phyloP scores from a whole-genome alignment of 768 basidiomycete species.

The Pleurotus citrinopileatus region DNA sequence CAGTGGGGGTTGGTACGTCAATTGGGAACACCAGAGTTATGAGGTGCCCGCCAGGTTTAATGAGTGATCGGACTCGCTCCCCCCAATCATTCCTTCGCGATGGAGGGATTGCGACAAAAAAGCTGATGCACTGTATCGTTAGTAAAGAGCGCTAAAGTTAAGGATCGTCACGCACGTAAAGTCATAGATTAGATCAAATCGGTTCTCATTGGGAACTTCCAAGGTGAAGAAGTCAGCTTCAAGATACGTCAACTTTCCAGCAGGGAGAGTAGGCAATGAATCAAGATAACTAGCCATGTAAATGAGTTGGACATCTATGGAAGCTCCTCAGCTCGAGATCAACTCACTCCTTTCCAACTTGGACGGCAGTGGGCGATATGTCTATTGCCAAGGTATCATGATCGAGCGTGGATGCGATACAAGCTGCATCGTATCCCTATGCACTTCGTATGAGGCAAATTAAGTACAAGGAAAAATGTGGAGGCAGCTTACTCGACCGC shows the following conservation, averaged over 20 bases:
- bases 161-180: constrained; percentile 43
- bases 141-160: neutral
- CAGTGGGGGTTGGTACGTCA: constrained; percentile 35
- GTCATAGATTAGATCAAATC: constrained; percentile 61
- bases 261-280: constrained; percentile 16
- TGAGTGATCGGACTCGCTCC: constrained; percentile 46
- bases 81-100: constrained; percentile 53
- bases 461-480: neutral
- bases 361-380: constrained; percentile 51
- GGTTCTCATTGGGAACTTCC: constrained; percentile 28
- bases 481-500: constrained; percentile 39
- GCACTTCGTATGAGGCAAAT: neutral
- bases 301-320: constrained; percentile 5
- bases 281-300: constrained; percentile 15
- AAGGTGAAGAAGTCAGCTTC: constrained; percentile 55
- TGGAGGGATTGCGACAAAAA: constrained; percentile 73
- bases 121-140: constrained; percentile 32
- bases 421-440: constrained; percentile 61
- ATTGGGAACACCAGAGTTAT: constrained; percentile 62
- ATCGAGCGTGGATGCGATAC: constrained; percentile 47
- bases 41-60: constrained; percentile 62
- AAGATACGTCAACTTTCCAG: constrained; percentile 36
- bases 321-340: neutral
- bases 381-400: constrained; percentile 53
- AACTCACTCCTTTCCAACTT: constrained; percentile 38